Base-by-base conservation (phyloP, 1,284 basidiomycete genomes). In the Melampsora larici-populina region DNA sequence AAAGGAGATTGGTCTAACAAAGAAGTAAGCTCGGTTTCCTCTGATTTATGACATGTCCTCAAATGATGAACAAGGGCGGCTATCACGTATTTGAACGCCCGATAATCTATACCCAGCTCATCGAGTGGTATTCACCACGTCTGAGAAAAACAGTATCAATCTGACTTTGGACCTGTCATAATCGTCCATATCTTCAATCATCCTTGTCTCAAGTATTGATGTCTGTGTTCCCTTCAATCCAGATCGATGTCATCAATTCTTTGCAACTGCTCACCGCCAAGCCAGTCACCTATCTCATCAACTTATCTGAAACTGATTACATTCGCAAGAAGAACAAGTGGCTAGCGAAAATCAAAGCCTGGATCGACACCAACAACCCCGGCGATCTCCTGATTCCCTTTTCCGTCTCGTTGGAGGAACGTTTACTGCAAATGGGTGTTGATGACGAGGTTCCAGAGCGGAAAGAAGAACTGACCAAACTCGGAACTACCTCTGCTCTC, bases 281-380 rank as follows among this genome's bases (percentile, higher is more conserved):
- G 85, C 93, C 96, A 63, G 94, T 99, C 81, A 97, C 92, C 77
- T 99, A 99, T 87, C 91, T 99, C 66, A 94, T 99, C 85, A 99
- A 99, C 86, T 86, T 99, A 72, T 94, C 92, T 79, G 96, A 99
- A 85, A 89, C 89, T 81, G 97, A 99, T 85, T 99, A 93, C 83
- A 86, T 93, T 78, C 90, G 97, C 79, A 97, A 97, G 87, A 99
- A 98, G 90, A 99, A 98, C 88, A 99, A 98, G 87, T 99, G 96
- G 94, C 86, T 99, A 36, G 88, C 95, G 31, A 97, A 97, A 87
- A 99, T 99, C 88, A 97, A 98, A 85, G 92, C 87, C 33, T 99
- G 97, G 96, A 97, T 99, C 82, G 95, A 99, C 86, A 88, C 90
- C 83, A 89, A 98, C 87, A 99, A 98, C 86, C 90, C 95, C 1